Evolutionary conservation across 1,284 basidiomycete genomes (phyloP).

Genomic region (Phlebopus sp.): DNA sequence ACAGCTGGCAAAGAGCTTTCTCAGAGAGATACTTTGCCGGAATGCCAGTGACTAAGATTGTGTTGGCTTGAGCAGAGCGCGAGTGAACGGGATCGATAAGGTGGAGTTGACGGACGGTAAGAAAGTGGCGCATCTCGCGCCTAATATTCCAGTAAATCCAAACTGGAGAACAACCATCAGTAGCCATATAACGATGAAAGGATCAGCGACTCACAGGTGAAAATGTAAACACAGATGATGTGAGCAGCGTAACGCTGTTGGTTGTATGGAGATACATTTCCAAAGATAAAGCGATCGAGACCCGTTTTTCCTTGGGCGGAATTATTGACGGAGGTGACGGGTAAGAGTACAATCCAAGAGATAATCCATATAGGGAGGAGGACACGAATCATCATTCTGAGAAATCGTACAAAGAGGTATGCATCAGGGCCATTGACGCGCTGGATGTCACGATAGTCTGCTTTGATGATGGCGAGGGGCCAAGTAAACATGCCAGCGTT

Average conservation of each 20-base stretch:
- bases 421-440: constrained; percentile 88
- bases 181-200: neutral
- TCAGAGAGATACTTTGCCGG: constrained; percentile 74
- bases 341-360: constrained; percentile 70
- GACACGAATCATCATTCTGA: constrained; percentile 78
- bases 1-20: constrained; percentile 65
- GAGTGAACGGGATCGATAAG: constrained; percentile 76
- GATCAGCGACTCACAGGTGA: constrained; percentile 59
- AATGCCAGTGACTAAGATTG: constrained; percentile 87
- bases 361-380: constrained; percentile 82
- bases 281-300: constrained; percentile 78
- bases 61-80: constrained; percentile 77
- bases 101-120: constrained; percentile 81
- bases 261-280: constrained; percentile 61
- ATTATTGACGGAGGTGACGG: constrained; percentile 61
- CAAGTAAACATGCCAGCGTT: constrained; percentile 49
- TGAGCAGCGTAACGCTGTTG: constrained; percentile 72
- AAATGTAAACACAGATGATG: constrained; percentile 67
- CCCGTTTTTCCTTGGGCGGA: constrained; percentile 49
- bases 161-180: constrained; percentile 38
- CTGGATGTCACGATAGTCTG: constrained; percentile 60
- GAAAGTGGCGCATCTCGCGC: constrained; percentile 77
- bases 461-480: constrained; percentile 55
- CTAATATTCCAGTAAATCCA: constrained; percentile 86
- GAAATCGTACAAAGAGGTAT: constrained; percentile 90